Percentiles rank a stretch among this genome's conserved stretches.
Evolutionary conservation across 129 eudicot species (phyloP).

Genomic region (Flaveria robusta): DNA sequence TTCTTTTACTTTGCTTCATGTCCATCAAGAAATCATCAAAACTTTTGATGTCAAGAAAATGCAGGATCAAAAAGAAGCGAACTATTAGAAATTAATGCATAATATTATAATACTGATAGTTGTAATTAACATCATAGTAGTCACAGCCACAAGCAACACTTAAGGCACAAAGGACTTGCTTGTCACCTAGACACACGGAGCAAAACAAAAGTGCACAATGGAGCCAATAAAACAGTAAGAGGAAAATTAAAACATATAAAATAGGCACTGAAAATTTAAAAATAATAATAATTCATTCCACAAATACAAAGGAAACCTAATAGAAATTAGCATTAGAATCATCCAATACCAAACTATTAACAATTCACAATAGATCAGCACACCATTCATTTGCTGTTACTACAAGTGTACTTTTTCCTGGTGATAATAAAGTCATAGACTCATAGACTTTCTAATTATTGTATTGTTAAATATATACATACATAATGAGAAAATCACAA

Average conservation of each 20-base stretch:
- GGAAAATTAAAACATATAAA: not conserved
- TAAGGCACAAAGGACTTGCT: not conserved
- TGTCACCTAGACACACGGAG: not conserved
- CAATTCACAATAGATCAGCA: not conserved
- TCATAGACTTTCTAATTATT: not conserved
- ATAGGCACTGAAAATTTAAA: not conserved
- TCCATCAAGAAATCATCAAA: slow-evolving; percentile 97
- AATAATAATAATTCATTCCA: not conserved
- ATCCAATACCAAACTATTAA: not conserved
- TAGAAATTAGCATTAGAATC: not conserved
- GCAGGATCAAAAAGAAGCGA: slow-evolving; percentile 19
- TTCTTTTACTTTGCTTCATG: slow-evolving; percentile 95
- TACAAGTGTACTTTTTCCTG: not conserved
- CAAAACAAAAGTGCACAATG: not conserved
- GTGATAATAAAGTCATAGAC: not conserved
- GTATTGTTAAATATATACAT: too few species aligned
- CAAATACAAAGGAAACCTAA: not conserved
- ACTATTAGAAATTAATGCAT: slow-evolving; percentile 16
- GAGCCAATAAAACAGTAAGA: not conserved
- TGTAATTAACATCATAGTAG: slow-evolving; percentile 1
- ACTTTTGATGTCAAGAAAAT: slow-evolving; percentile 40
- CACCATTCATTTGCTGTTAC: not conserved
- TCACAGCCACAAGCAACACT: not conserved
- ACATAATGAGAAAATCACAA: too few species aligned
- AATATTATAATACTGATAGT: not conserved